phyloP scores from a whole-genome alignment of 768 basidiomycete species.

The Russula olivacea region DNA sequence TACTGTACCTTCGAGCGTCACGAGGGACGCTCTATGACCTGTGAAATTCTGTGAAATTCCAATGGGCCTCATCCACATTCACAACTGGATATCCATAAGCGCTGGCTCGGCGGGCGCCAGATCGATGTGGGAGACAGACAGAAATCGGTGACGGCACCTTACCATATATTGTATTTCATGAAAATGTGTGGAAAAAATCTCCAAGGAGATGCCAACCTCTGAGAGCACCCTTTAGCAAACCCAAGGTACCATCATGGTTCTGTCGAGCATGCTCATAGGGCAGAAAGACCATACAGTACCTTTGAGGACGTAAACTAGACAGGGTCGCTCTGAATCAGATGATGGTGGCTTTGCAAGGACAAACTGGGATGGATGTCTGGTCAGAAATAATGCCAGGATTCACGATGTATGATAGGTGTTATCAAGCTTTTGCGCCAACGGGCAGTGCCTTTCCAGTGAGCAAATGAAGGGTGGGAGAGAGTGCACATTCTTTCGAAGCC shows the following conservation, averaged over 20 bases:
- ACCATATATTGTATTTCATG: neutral
- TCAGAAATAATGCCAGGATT: neutral
- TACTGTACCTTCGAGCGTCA: conserved; percentile 2
- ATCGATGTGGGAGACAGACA: neutral
- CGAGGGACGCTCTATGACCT: neutral
- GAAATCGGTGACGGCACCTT: neutral
- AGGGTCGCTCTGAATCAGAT: neutral
- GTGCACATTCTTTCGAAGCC: neutral
- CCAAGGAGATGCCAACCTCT: conserved; percentile 7
- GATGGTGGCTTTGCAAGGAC: neutral
- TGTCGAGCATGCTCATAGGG: neutral
- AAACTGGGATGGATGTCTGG: neutral
- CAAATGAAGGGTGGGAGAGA: neutral
- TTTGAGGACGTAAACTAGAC: conserved; percentile 3
- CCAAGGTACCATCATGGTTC: conserved; percentile 12
- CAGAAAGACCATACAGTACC: neutral
- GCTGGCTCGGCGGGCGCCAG: neutral
- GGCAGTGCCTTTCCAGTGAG: neutral
- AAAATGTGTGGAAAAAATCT: conserved; percentile 6
- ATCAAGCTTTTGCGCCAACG: neutral
- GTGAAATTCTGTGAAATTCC: conserved; percentile 3
- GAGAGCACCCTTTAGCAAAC: neutral
- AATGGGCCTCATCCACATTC: neutral
- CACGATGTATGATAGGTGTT: neutral
- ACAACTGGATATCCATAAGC: neutral